Evolutionary conservation across 2,329 filamentous ascomycete genomes (phyloP).

Genomic region (Fusarium anguioides): DNA sequence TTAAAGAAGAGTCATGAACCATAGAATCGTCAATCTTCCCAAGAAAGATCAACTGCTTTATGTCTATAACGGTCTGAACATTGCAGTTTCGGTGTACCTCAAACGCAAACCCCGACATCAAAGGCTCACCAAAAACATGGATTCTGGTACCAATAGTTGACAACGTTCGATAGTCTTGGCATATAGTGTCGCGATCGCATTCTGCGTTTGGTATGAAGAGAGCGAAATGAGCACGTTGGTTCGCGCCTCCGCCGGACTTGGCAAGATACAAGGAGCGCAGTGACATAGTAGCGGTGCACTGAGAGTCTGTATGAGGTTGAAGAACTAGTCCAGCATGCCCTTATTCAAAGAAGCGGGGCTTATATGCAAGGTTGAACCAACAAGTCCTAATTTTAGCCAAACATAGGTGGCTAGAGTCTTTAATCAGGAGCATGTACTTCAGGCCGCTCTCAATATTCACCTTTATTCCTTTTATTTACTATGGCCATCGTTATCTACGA

Average conservation of each 20-base stretch:
- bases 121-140: neutral
- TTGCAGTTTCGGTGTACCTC: neutral
- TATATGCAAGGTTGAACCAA: neutral
- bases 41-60: neutral
- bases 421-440: neutral
- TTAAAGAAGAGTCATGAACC: accelerated
- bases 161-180: neutral
- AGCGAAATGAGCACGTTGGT: neutral
- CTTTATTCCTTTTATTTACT: too few relatives aligned
- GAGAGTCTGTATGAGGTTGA: too few relatives aligned
- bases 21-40: neutral
- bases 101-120: neutral
- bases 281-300: neutral
- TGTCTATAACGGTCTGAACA: accelerated
- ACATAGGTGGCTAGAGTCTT: too few relatives aligned
- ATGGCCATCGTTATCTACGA: neutral
- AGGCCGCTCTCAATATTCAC: too few relatives aligned
- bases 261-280: accelerated
- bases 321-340: too few relatives aligned
- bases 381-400: neutral
- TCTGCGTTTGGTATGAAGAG: neutral
- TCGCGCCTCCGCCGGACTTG: accelerated
- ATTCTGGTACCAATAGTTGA: neutral
- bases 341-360: neutral
- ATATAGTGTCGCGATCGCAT: neutral